Percentiles rank a stretch among this genome's conserved stretches.
phyloP scores from a whole-genome alignment of 1,284 basidiomycete species.

The Pseudozyma sp. region DNA sequence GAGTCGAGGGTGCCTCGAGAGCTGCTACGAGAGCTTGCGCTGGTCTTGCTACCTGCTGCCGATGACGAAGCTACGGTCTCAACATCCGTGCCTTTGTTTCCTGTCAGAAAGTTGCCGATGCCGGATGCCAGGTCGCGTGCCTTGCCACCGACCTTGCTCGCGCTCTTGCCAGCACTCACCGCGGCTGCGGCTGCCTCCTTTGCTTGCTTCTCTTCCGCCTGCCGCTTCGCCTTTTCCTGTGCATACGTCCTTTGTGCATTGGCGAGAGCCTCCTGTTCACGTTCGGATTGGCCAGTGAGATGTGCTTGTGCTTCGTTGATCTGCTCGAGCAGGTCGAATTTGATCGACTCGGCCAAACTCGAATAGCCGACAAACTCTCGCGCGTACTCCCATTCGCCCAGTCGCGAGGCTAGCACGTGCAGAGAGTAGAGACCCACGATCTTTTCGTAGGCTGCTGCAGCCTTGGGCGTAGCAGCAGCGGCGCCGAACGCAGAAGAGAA shows the following conservation, averaged over 20 bases:
- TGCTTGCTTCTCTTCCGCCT: constrained; percentile 35
- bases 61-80: constrained; percentile 4
- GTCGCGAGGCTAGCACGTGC: constrained; percentile 50
- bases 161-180: constrained; percentile 8
- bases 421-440: constrained; percentile 55
- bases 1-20: constrained; percentile 7
- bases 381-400: constrained; percentile 61
- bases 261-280: constrained; percentile 38
- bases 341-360: constrained; percentile 41
- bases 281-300: constrained; percentile 20
- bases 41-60: constrained; percentile 7
- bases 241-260: constrained; percentile 42
- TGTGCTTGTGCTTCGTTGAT: constrained; percentile 41
- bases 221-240: constrained; percentile 43
- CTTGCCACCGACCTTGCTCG: constrained; percentile 18
- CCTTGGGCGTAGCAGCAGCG: constrained; percentile 26
- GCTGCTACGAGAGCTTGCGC: constrained; percentile 12
- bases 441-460: constrained; percentile 48
- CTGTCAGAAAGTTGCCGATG: constrained; percentile 33
- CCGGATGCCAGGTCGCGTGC: constrained; percentile 26
- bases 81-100: constrained; percentile 14
- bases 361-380: constrained; percentile 55
- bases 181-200: constrained; percentile 30
- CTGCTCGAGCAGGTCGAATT: constrained; percentile 44
- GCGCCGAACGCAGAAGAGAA: constrained; percentile 36